These are phyloP conservation scores for Buddleja alternifolia DNA, from an alignment of 257 asterid species.

Conservation along the genomic window DNA sequence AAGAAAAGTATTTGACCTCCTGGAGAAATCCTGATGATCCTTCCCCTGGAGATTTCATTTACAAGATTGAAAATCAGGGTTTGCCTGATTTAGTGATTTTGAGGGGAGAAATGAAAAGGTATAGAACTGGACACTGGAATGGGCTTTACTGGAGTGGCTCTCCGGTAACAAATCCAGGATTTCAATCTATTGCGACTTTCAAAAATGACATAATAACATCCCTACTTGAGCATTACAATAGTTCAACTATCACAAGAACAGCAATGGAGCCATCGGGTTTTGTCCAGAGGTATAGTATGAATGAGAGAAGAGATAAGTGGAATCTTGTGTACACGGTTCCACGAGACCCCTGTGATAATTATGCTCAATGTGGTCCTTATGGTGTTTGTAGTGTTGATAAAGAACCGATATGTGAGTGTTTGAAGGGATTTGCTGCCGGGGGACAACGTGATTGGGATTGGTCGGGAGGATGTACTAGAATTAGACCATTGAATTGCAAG, in stretches of 20 bases:
- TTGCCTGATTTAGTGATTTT: conserved; percentile 28
- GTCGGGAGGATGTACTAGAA: conserved; percentile 35
- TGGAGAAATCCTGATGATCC: conserved; percentile 48
- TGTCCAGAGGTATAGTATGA: conserved; percentile 17
- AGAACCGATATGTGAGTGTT: conserved; percentile 30
- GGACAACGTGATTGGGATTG: conserved; percentile 36
- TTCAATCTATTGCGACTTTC: background rate
- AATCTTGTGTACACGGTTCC: background rate
- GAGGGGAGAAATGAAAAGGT: background rate
- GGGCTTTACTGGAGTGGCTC: conserved; percentile 32
- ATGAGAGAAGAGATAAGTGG: conserved; percentile 26
- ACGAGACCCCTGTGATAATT: conserved; percentile 26
- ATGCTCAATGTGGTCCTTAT: conserved; percentile 40
- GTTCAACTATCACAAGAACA: conserved; percentile 4
- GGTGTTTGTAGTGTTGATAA: conserved; percentile 28
- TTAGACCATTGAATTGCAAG: conserved; percentile 8
- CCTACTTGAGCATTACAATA: background rate
- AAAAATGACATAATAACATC: conserved; percentile 21
- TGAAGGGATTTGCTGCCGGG: conserved; percentile 30
- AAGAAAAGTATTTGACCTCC: conserved; percentile 32
- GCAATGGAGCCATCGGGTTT: conserved; percentile 25
- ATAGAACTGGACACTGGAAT: conserved; percentile 40
- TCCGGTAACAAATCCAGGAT: conserved; percentile 6
- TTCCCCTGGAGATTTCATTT: conserved; percentile 37
- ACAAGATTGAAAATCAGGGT: conserved; percentile 24